Conservation (phyloP, 148 eudicot species). For the Camellia granthamiana region DNA sequence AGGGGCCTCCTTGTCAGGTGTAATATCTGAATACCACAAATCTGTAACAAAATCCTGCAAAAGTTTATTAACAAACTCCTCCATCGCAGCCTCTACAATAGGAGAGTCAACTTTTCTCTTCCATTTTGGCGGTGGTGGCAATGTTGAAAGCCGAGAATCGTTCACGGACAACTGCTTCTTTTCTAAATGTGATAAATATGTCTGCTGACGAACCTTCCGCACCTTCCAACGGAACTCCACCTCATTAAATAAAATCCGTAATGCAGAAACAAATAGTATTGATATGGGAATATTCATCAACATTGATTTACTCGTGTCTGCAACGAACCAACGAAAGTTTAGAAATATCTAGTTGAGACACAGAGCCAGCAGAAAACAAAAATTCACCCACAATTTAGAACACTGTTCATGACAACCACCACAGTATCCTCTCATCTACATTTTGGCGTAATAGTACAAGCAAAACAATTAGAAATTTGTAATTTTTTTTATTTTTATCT, state of each 20-base stretch:
- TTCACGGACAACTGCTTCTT: slow-evolving; percentile 77
- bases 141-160: slow-evolving; percentile 69
- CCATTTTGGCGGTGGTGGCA: slow-evolving; percentile 69
- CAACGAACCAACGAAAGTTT: too few species aligned
- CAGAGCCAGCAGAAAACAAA: too few species aligned
- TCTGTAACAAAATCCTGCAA: slow-evolving; percentile 86
- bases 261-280: too few species aligned
- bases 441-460: too few species aligned
- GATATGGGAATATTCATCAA: too few species aligned
- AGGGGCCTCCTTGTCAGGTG: slow-evolving; percentile 97
- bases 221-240: slow-evolving; percentile 74
- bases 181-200: slow-evolving; percentile 39
- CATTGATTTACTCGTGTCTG: too few species aligned
- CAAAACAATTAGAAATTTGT: too few species aligned
- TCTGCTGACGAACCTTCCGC: slow-evolving; percentile 20
- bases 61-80: slow-evolving; percentile 71
- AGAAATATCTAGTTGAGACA: too few species aligned
- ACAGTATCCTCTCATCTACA: too few species aligned
- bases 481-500: too few species aligned
- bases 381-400: too few species aligned
- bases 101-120: slow-evolving; percentile 86
- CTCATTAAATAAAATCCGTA: slow-evolving; percentile 31
- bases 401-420: too few species aligned
- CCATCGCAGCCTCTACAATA: slow-evolving; percentile 76
- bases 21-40: slow-evolving; percentile 89